These are phyloP conservation scores for Clitopilus passeckerianus DNA, from an alignment of 768 basidiomycete genomes.

Conservation along the genomic window DNA sequence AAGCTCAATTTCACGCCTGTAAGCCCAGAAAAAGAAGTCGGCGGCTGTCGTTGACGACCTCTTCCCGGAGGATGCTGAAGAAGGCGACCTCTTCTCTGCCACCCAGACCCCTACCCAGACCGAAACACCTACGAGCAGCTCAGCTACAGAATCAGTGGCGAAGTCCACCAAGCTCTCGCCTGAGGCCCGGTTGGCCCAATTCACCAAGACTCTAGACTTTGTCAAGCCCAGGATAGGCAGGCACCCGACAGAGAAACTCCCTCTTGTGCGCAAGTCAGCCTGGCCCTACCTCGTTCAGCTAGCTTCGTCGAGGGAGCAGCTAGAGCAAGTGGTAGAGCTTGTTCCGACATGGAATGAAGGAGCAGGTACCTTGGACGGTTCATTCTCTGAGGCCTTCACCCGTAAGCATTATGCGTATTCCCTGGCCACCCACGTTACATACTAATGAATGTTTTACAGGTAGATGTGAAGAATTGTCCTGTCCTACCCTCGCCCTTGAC, in stretches of 20 bases:
- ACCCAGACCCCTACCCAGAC: neutral
- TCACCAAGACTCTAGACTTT: conserved; percentile 29
- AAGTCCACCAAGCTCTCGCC: conserved; percentile 21
- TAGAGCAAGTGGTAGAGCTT: conserved; percentile 38
- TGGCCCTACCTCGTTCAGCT: conserved; percentile 51
- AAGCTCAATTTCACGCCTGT: neutral
- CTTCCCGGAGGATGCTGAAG: conserved; percentile 20
- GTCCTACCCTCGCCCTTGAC: conserved; percentile 50
- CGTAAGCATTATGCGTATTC: conserved; percentile 33
- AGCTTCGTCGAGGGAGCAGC: conserved; percentile 42
- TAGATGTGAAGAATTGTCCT: conserved; percentile 55
- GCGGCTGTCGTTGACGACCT: conserved; percentile 23
- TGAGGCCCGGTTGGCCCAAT: conserved; percentile 23
- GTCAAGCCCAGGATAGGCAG: conserved; percentile 33
- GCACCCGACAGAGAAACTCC: conserved; percentile 25
- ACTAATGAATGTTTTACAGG: conserved; percentile 27
- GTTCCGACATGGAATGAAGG: conserved; percentile 48
- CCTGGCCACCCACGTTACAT: neutral
- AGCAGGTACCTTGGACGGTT: conserved; percentile 18
- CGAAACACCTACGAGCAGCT: conserved; percentile 1
- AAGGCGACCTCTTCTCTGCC: conserved; percentile 1
- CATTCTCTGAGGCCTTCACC: conserved; percentile 44
- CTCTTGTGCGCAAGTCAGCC: conserved; percentile 35
- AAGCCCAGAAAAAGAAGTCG: conserved; percentile 27
- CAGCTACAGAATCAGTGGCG: neutral